Base-by-base conservation (phyloP, 305 asterid genomes). In the Fraxinus latifolia region DNA sequence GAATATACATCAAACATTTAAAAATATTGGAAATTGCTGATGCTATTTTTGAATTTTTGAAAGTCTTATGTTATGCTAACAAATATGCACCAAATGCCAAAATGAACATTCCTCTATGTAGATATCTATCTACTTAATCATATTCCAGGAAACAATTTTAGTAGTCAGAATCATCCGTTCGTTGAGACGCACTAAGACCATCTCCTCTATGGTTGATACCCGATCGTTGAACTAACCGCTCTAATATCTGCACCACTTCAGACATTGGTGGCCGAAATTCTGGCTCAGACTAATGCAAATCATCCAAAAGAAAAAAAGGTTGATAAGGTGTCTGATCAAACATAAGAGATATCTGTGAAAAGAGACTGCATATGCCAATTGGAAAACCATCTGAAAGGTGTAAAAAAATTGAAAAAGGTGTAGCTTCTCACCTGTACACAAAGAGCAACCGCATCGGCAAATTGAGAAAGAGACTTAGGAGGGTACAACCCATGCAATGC, bases 401-500 rank as follows among this genome's bases (percentile, higher is more conserved):
- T 11, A 12, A 71, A n/a, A 2, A 71, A 71, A 5, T 14, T 15
- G n/a, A 15, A 71, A 71, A 71, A 32, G 76, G 47, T n/a, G 42
- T 31, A 50, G 70, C 73, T 37, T 39, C 81, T 80, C 68, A 91
- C 94, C 91, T 88, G 91, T 32, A 91, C 85, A 34, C 91, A 89
- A n/a, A 87, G 84, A 81, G 91, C 88, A 83, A 90, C 81, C 25
- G 83, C 82, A 77, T 91, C 90, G 3, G 94, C 94, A 80, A 91
- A 89, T 39, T 87, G 86, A 74, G 94, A 88, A 67, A 91, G 89
- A 23, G 91, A 85, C 75, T 85, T 87, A 25, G 90, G 88, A 80
- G 94, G 92, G 82, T 88, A 91, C 81, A 91, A 76, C 32, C 94
- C 94, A 72, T 86, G 81, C 44, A 91, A 78, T 4, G 90, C 91